phyloP scores from a whole-genome alignment of 2,329 filamentous ascomycete species.

The Endoconidiophora polonica region DNA sequence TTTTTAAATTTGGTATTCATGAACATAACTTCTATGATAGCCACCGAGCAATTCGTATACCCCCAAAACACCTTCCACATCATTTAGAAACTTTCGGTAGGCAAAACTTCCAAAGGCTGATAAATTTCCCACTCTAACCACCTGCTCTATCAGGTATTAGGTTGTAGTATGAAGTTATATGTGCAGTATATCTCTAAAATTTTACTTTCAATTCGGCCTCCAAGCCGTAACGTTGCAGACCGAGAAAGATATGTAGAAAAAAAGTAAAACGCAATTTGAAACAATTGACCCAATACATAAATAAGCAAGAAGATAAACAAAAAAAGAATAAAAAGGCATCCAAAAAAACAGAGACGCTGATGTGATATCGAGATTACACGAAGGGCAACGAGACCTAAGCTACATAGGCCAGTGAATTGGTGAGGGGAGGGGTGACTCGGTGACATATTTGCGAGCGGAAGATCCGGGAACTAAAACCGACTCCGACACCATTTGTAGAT shows the following conservation, averaged over 20 bases:
- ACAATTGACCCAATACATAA: background rate
- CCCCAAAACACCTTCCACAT: background rate
- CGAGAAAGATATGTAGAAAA: background rate
- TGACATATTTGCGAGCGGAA: no score
- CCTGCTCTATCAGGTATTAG: no score
- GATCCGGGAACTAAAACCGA: background rate
- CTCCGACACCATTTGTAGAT: background rate
- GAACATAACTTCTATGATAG: no score
- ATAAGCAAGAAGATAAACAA: background rate
- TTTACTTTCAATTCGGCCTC: background rate
- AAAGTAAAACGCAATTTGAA: background rate
- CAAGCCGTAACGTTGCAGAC: background rate
- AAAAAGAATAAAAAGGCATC: background rate
- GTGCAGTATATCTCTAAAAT: background rate
- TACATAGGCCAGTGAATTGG: background rate
- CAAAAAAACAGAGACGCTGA: background rate
- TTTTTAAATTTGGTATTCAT: no score
- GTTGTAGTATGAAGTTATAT: no score
- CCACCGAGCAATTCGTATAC: no score
- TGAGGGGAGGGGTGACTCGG: no score
- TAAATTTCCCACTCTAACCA: no score
- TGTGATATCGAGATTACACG: conserved; percentile 1
- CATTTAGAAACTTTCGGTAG: no score
- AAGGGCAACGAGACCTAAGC: no score
- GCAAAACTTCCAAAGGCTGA: no score